Conservation (phyloP, 805 yeast species). For the Metschnikowia picachoensis region DNA sequence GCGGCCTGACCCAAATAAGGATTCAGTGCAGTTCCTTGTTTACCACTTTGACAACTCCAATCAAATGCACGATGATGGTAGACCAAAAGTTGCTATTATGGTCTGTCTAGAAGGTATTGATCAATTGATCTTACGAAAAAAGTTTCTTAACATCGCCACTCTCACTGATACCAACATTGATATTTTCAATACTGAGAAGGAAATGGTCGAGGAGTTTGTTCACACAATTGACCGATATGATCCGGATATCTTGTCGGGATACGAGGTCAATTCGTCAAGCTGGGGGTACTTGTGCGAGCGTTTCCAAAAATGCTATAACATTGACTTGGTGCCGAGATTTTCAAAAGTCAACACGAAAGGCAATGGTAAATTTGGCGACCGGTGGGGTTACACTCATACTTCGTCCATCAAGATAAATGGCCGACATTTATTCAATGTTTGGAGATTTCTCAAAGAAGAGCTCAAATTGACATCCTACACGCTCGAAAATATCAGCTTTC, state of each 20-base stretch:
- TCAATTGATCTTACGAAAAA: neutral
- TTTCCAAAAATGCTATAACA: constrained; percentile 38
- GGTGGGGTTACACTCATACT: constrained; percentile 82
- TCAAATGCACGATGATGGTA: constrained; percentile 14
- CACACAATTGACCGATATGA: constrained; percentile 59
- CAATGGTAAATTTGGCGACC: constrained; percentile 54
- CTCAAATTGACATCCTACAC: constrained; percentile 63
- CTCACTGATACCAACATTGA: constrained; percentile 1
- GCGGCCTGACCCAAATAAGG: constrained; percentile 62
- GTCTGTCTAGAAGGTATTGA: constrained; percentile 5
- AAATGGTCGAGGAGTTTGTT: constrained; percentile 53
- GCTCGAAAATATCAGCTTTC: constrained; percentile 70
- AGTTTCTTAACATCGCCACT: constrained; percentile 4
- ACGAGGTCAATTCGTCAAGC: constrained; percentile 70
- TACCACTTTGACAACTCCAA: constrained; percentile 55
- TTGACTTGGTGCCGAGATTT: constrained; percentile 54
- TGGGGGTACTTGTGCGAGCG: constrained; percentile 91
- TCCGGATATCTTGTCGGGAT: constrained; percentile 87
- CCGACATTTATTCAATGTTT: constrained; percentile 76
- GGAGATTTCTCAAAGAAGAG: constrained; percentile 72
- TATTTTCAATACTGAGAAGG: constrained; percentile 43
- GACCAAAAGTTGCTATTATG: constrained; percentile 5
- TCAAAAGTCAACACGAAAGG: constrained; percentile 54
- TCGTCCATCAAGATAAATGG: constrained; percentile 70
- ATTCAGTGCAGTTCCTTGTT: constrained; percentile 55